Conservation (phyloP, 805 yeast species). For the Lipomyces starkeyi region DNA sequence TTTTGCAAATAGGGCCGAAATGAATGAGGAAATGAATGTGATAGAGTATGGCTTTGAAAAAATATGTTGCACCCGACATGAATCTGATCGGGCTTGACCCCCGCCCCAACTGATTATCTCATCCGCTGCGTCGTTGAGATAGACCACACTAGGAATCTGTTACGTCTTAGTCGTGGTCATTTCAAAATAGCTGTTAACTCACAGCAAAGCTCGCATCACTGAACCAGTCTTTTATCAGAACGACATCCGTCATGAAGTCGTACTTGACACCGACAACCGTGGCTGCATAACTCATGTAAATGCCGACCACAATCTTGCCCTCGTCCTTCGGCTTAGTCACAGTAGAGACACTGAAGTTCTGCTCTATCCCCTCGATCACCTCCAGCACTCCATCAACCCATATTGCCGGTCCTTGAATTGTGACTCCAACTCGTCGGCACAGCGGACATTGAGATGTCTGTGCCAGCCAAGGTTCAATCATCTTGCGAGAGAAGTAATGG, state of each 20-base stretch:
- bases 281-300: slow-evolving; percentile 15
- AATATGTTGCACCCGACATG: slow-evolving; percentile 9
- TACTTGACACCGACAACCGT: slow-evolving; percentile 24
- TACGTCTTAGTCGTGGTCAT: neutral
- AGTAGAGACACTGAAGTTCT: neutral
- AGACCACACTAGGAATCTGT: slow-evolving; percentile 28
- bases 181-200: neutral
- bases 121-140: slow-evolving; percentile 7
- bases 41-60: neutral
- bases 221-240: slow-evolving; percentile 16
- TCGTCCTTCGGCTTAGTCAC: neutral
- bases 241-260: slow-evolving; percentile 13
- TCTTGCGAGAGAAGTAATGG: slow-evolving; percentile 19
- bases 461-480: slow-evolving; percentile 18
- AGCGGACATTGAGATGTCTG: slow-evolving; percentile 20
- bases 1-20: no score
- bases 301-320: slow-evolving; percentile 14
- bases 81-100: neutral
- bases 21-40: neutral
- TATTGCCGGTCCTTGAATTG: slow-evolving; percentile 19
- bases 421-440: slow-evolving; percentile 13
- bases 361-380: slow-evolving; percentile 27
- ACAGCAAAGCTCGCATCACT: slow-evolving; percentile 22
- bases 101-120: slow-evolving; percentile 26
- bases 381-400: slow-evolving; percentile 23